phyloP scores from a whole-genome alignment of 1,284 basidiomycete genomes.

The Inonotus hispidus region DNA sequence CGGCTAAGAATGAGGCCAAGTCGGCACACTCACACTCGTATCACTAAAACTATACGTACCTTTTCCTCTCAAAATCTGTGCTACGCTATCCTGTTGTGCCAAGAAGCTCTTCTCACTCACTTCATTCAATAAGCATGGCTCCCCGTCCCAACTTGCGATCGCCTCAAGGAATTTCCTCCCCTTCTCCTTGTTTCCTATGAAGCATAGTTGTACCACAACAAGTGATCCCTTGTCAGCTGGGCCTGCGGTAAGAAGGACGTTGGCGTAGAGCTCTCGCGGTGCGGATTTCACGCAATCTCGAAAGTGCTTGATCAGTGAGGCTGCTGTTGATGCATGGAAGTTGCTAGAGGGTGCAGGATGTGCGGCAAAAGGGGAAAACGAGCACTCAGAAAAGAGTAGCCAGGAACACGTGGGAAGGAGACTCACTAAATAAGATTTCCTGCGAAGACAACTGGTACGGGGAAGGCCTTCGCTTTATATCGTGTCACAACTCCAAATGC shows the following conservation, averaged over 20 bases:
- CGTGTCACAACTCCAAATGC: constrained; percentile 83
- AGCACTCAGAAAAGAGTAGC: not conserved
- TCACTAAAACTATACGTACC: constrained; percentile 34
- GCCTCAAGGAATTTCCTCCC: constrained; percentile 78
- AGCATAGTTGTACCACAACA: constrained; percentile 87
- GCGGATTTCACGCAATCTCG: constrained; percentile 88
- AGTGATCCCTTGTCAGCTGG: constrained; percentile 77
- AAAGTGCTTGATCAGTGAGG: constrained; percentile 86
- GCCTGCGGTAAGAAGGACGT: constrained; percentile 84
- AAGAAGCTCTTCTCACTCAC: constrained; percentile 85
- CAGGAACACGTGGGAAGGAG: constrained; percentile 5
- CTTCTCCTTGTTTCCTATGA: constrained; percentile 66
- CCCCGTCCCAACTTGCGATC: constrained; percentile 83
- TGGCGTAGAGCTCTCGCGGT: constrained; percentile 82
- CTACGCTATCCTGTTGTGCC: constrained; percentile 85
- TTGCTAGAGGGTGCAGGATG: constrained; percentile 63
- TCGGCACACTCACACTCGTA: not conserved
- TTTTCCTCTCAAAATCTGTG: constrained; percentile 80
- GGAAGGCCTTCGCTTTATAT: constrained; percentile 82
- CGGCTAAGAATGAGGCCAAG: constrained; percentile 37
- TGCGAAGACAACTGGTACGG: constrained; percentile 83
- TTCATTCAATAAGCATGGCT: constrained; percentile 77
- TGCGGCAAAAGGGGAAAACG: constrained; percentile 17
- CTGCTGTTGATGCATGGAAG: constrained; percentile 77
- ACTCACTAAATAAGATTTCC: constrained; percentile 83